These are phyloP conservation scores for Pleurotus cornucopiae DNA, from an alignment of 768 basidiomycete species.

Conservation along the genomic window DNA sequence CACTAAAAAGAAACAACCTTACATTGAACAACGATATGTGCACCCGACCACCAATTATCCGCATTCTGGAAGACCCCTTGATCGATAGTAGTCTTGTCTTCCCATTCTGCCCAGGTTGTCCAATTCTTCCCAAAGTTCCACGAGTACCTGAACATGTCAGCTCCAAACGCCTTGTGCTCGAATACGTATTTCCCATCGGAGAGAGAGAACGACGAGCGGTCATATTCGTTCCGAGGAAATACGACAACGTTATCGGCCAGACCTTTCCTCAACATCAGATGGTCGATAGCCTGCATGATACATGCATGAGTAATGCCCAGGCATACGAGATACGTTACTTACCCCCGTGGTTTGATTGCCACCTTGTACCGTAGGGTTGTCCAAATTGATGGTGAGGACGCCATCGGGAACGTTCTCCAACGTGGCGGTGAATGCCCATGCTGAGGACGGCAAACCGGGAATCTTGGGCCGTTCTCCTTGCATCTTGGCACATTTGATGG, in stretches of 20 bases:
- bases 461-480: constrained; percentile 48
- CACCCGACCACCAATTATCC: constrained; percentile 69
- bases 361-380: constrained; percentile 42
- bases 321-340: constrained; percentile 19
- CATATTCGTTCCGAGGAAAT: constrained; percentile 82
- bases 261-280: constrained; percentile 80
- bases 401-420: constrained; percentile 78
- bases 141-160: constrained; percentile 84
- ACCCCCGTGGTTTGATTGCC: constrained; percentile 53
- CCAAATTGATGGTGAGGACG: constrained; percentile 68
- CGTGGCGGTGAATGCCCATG: constrained; percentile 74
- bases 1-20: constrained; percentile 21
- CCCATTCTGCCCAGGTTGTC: constrained; percentile 78
- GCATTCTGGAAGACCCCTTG: constrained; percentile 47
- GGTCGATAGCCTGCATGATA: constrained; percentile 53
- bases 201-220: constrained; percentile 43
- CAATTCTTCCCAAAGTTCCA: constrained; percentile 84
- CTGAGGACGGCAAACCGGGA: constrained; percentile 50
- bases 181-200: constrained; percentile 68
- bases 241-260: constrained; percentile 72
- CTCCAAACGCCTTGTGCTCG: constrained; percentile 79
- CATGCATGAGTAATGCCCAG: constrained; percentile 10
- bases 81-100: constrained; percentile 65
- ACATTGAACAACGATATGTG: constrained; percentile 91
- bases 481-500: constrained; percentile 45